Evolutionary conservation across 768 basidiomycete genomes (phyloP), one percentile per base, ranked within the genome.

Genomic region (Boletus edulis): DNA sequence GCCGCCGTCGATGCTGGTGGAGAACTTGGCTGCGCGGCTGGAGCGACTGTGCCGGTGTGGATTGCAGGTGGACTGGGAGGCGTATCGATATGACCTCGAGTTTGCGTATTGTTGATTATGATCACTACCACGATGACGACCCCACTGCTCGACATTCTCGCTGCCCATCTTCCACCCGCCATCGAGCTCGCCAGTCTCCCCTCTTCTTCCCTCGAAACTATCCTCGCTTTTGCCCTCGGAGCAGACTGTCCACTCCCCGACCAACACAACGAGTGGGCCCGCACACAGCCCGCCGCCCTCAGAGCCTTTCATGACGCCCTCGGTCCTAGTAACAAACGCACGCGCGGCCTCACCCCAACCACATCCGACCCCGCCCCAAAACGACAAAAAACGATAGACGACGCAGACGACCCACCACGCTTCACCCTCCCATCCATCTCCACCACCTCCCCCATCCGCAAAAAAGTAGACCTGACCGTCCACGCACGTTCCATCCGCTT

Each of bases 381-480:
- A 32, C 58, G 62, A 48, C 60, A 49, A 42, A 66, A 72, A 51
- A 66, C 61, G 22, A 3, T 58, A 9, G 29, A 29, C 8, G 72
- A 75, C 24, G 5, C 24, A 6, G 0, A 24, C 32, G 81, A 81
- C 35, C 62, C 69, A 0, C 79, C 84, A 1, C 53, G 80, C 11
- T 85, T 81, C 69, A 81, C 84, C 3, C 72, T 91, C 1, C 82
- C 87, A 39, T 71, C 83, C 17, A 70, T 91, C 40, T 89, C 88
- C 29, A 74, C 79, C n/a, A 82, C 85, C 12, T 83, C 89, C 0
- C 89, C 89, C 12, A 68, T 91, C 49, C 84, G 90, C 49, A 89
- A 87, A 73, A 90, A 89, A 58, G 80, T 86, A 38, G 82, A 91
- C 62, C 77, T 90, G 61, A 79, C 79, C 4, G 70, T 88, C 38